Evolutionary conservation across 805 yeast genomes (phyloP), one percentile per base, ranked within the genome.

Genomic region (Metschnikowia lachancei): DNA sequence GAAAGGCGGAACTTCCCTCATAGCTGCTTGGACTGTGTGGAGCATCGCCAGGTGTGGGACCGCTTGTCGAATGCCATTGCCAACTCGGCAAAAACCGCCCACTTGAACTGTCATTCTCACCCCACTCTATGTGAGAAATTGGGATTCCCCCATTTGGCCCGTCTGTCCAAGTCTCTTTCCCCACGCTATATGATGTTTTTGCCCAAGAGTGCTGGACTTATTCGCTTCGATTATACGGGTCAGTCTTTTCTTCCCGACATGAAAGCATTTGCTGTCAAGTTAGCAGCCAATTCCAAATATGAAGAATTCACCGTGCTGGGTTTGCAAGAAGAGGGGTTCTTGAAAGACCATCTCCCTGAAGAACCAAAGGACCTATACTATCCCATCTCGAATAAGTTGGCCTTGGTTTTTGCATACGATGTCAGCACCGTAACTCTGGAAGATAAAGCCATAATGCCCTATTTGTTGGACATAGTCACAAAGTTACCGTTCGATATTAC

Each of bases 391-490:
- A 65, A 65, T 54, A 64, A 64, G 49, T 65, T 82, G 2, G 71
- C 81, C 0, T 77, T 83, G 51, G 73, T 84, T 4, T 82, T 76
- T 52, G 65, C 71, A 39, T 78, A 74, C 57, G 83, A 81, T 47
- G 63, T 64, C n/a, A 72, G 74, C 16, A 67, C 79, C 0, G 66
- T 67, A 4, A 70, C 80, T 1, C 72, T 70, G 2, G 94, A 87
- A 59, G 94, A 87, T 62, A 76, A 74, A 52, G 76, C 76, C 24
- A 63, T 85, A 4, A 66, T 87, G 47, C 81, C 83, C 5, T 76
- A 82, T 53, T 55, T 87, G 36, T 62, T 83, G 36, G 85, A 83
- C 45, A 81, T 80, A 11, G 65, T 83, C 17, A 78, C 85, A 49
- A 71, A 77, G 46, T 63, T 83, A 10, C 82, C 83, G 1, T 67